Evolutionary conservation across 2,329 filamentous ascomycete species (phyloP).

Genomic region (Exophiala spinifera): DNA sequence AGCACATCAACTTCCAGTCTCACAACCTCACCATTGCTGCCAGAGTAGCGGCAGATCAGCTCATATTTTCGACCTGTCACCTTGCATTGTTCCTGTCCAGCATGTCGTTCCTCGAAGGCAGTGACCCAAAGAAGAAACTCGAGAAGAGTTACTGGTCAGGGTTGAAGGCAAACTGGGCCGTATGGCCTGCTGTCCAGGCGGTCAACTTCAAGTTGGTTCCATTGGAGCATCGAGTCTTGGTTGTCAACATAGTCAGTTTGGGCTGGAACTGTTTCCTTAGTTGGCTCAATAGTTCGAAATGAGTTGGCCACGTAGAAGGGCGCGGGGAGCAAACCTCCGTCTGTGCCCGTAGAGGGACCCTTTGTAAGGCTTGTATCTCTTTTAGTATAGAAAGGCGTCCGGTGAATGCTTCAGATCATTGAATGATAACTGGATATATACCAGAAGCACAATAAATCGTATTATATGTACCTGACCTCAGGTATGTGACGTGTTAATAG

Average conservation of each 20-base stretch:
- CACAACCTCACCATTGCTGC: constrained; percentile 69
- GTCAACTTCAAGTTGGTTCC: constrained; percentile 87
- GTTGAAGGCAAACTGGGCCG: constrained; percentile 76
- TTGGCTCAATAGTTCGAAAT: constrained; percentile 49
- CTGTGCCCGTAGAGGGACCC: too few species aligned
- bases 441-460: too few species aligned
- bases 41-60: constrained; percentile 77
- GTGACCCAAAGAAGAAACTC: constrained; percentile 64
- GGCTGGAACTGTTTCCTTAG: constrained; percentile 61
- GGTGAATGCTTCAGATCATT: too few species aligned
- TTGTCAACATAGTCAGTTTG: constrained; percentile 78
- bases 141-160: constrained; percentile 67
- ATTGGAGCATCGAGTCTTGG: constrained; percentile 74
- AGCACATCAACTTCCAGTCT: constrained; percentile 62
- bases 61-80: constrained; percentile 78
- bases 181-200: constrained; percentile 83
- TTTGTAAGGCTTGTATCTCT: not conserved
- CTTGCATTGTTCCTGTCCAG: constrained; percentile 76
- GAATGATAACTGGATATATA: too few species aligned
- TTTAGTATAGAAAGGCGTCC: not conserved
- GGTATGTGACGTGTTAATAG: not conserved
- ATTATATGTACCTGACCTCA: too few species aligned
- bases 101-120: constrained; percentile 80
- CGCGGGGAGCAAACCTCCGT: too few species aligned
- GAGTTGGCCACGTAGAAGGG: not conserved